Percentiles rank a stretch among this genome's conserved stretches.
Conservation (phyloP, 1,139 yeast species). For the Barnettozyma hawaiiensis region DNA sequence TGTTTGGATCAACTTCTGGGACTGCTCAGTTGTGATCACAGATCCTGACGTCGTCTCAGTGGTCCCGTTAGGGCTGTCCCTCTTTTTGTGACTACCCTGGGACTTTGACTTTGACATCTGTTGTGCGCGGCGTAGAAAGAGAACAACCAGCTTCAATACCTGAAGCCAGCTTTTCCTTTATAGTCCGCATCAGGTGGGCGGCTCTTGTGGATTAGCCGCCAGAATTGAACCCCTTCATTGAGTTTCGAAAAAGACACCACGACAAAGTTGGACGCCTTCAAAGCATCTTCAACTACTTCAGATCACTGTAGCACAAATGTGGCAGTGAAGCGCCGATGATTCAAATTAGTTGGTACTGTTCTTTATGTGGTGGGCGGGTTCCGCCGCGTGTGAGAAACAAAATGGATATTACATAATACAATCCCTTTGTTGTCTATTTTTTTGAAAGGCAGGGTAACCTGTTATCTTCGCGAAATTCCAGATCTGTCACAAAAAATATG, state of each 20-base stretch:
- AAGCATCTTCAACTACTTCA: not conserved
- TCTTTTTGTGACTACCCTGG: no score
- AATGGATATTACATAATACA: no score
- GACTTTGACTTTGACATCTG: not conserved
- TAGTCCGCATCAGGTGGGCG: no score
- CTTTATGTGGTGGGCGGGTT: no score
- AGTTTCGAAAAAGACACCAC: not conserved
- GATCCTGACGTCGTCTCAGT: not conserved
- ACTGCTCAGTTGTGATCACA: conserved; percentile 27
- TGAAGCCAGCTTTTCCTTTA: not conserved
- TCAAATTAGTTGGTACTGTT: no score
- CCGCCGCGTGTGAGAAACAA: no score
- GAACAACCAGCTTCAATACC: not conserved
- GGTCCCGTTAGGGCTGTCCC: not conserved
- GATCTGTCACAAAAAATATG: not conserved
- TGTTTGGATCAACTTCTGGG: conserved; percentile 39
- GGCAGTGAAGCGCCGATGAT: not conserved
- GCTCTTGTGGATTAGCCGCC: not conserved
- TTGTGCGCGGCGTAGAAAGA: not conserved
- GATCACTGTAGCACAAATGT: not conserved
- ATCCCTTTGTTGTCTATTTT: no score
- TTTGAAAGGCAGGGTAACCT: not conserved
- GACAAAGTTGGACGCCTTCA: not conserved
- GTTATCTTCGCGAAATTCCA: not conserved
- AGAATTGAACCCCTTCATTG: not conserved